Percentiles rank a stretch among this genome's conserved stretches.
These are phyloP conservation scores for Anastatica hierochuntica DNA, from an alignment of 345 rosid genomes.

Conservation along the genomic window DNA sequence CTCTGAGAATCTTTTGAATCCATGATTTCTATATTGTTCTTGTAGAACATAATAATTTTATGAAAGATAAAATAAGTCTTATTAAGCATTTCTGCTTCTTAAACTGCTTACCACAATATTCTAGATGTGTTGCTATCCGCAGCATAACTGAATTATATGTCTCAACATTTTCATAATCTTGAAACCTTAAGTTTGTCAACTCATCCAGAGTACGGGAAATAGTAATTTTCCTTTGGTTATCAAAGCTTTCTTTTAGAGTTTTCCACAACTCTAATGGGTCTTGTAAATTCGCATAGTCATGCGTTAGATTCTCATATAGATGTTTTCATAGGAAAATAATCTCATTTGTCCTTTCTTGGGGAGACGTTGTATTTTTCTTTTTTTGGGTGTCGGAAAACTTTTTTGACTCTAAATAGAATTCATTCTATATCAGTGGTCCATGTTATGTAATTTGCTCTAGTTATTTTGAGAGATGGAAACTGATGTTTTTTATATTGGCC, in stretches of 20 bases:
- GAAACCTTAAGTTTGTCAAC: background rate
- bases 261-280: background rate
- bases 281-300: background rate
- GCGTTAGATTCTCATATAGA: too few species aligned
- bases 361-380: background rate
- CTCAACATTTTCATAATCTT: background rate
- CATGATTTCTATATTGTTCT: background rate
- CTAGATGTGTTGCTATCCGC: background rate
- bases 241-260: background rate
- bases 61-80: background rate
- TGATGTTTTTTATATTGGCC: too few species aligned
- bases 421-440: background rate
- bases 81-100: background rate
- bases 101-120: background rate
- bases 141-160: background rate
- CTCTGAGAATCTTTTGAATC: background rate
- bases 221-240: background rate
- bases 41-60: background rate
- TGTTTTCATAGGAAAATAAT: too few species aligned
- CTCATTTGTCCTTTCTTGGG: background rate
- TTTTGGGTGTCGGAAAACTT: background rate
- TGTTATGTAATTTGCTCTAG: background rate
- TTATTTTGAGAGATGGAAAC: background rate
- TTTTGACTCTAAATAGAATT: background rate
- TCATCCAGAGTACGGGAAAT: background rate